Evolutionary conservation across 495 filamentous ascomycete species (phyloP).

Genomic region (Stereocaulon alpinum): DNA sequence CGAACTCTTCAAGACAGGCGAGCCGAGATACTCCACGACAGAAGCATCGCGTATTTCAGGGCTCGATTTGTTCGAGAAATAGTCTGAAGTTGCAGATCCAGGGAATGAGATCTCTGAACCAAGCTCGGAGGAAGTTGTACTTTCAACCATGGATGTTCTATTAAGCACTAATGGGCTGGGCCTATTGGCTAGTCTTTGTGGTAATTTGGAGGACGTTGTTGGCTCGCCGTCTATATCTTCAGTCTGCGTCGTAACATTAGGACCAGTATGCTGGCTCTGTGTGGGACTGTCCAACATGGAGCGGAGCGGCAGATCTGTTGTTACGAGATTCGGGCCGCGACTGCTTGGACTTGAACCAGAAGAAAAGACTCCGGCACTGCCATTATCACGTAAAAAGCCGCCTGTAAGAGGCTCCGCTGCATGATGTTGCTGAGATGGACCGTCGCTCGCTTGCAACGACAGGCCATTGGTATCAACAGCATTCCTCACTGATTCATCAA

Average conservation of each 20-base stretch:
- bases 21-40: constrained; percentile 21
- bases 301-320: background rate
- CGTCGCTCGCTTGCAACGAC: too few relatives aligned
- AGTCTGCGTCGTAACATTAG: background rate
- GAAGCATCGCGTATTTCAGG: constrained; percentile 24
- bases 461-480: background rate
- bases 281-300: background rate
- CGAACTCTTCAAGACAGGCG: constrained; percentile 3
- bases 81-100: constrained; percentile 21
- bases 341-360: background rate
- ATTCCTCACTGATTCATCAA: too few relatives aligned
- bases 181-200: background rate
- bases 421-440: too few relatives aligned
- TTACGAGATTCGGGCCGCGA: background rate
- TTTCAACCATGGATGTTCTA: background rate
- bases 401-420: too few relatives aligned
- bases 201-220: background rate
- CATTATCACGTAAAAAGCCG: too few relatives aligned
- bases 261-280: background rate
- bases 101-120: constrained; percentile 16
- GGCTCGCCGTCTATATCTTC: background rate
- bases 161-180: background rate
- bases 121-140: background rate
- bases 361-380: too few relatives aligned
- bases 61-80: constrained; percentile 24